These are phyloP conservation scores for Sungouiozyma ichnusensis DNA, from an alignment of 805 yeast species.

Conservation along the genomic window DNA sequence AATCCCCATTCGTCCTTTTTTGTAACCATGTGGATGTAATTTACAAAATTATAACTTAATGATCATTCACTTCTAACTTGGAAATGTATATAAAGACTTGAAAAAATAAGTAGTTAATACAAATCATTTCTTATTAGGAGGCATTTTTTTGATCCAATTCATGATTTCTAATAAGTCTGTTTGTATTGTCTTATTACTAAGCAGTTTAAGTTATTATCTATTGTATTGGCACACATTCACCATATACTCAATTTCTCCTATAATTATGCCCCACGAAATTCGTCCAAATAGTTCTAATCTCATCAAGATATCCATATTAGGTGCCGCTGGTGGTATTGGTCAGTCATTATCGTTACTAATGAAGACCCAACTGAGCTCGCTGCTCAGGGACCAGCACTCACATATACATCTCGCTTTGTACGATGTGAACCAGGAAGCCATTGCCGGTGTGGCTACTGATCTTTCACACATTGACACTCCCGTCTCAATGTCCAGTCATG, in stretches of 20 bases:
- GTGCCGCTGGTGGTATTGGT: constrained; percentile 94
- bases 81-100: too few relatives aligned
- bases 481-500: constrained; percentile 44
- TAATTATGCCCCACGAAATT: constrained; percentile 17
- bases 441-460: constrained; percentile 82
- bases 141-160: too few relatives aligned
- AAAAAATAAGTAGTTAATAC: too few relatives aligned
- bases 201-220: neutral
- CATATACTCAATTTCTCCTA: neutral
- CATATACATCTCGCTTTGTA: constrained; percentile 47
- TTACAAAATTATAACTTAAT: too few relatives aligned
- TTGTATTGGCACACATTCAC: neutral
- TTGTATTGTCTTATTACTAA: neutral
- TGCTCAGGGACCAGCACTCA: constrained; percentile 52
- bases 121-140: too few relatives aligned
- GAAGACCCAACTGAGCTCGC: constrained; percentile 47
- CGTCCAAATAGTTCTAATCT: constrained; percentile 2
- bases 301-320: constrained; percentile 69
- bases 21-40: neutral
- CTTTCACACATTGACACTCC: constrained; percentile 72
- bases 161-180: neutral
- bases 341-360: constrained; percentile 80
- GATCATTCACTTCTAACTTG: too few relatives aligned
- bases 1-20: neutral
- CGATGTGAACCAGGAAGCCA: constrained; percentile 58